Evolutionary conservation across 2,329 filamentous ascomycete genomes (phyloP), one percentile per base, ranked within the genome.

Genomic region (Fusarium compactum): DNA sequence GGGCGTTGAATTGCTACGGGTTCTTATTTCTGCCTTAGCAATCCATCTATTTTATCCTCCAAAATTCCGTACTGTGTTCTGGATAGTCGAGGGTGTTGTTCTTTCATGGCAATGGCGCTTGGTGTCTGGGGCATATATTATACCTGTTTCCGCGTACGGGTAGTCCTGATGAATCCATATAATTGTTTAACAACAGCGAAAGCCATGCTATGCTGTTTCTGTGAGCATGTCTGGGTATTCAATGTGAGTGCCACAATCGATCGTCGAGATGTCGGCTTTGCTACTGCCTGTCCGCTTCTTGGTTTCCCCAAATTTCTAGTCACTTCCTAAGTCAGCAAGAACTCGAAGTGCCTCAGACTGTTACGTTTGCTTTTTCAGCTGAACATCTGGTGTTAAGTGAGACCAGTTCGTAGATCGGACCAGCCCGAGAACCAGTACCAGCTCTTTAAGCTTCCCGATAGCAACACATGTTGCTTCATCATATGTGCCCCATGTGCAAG

Each of bases 101-200:
- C 65, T 76, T 70, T 78, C 75, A 79, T 78, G 73, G 78, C 77
- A 80, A 72, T 62, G 78, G 78, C 73, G 78, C 78, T 76, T 70
- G 72, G 75, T 78, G 67, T 76, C 72, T 69, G 70, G 73, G 68
- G 72, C 74, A 77, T 75, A 69, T 74, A 76, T 27, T 77, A 78
- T 77, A 74, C 75, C 72, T 79, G 73, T 70, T 73, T 59, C 61
- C 63, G 45, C 56, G 52, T 51, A 43, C 22, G 56, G 44, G 64
- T 67, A 64, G 62, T 54, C 41, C 62, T 72, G 56, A 68, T 68
- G 65, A 73, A 68, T 54, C 47, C 41, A 48, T 47, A 50, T 14
- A 43, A 53, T 27, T 51, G 46, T 45, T 45, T 18, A 18, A 47
- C 44, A n/a, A 41, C 50, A 43, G n/a, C 12, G 7, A 18, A 58